Evolutionary conservation across 345 rosid species (phyloP).

Genomic region (Citrus hindsii): DNA sequence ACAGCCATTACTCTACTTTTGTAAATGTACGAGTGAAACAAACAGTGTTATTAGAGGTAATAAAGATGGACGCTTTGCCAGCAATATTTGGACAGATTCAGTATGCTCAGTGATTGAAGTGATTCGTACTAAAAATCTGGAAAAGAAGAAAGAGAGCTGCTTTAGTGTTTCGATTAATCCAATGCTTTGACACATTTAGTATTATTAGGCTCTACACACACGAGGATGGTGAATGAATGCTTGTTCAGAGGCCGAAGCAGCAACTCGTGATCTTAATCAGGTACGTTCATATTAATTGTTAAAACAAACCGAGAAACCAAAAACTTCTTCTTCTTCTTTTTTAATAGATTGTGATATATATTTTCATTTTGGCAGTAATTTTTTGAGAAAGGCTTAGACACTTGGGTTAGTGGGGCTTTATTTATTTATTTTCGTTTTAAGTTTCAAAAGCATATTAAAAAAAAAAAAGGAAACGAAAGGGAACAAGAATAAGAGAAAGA

Average conservation of each 20-base stretch:
- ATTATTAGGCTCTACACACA: not conserved
- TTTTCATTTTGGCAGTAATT: not conserved
- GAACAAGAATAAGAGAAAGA: constrained; percentile 15
- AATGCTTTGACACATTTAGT: not conserved
- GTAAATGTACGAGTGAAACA: not conserved
- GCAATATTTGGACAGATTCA: not conserved
- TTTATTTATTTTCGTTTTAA: no score
- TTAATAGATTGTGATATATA: no score
- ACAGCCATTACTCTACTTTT: not conserved
- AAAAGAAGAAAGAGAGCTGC: not conserved
- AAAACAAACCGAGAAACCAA: not conserved
- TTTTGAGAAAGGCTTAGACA: not conserved
- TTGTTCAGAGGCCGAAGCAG: not conserved
- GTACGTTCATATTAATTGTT: not conserved
- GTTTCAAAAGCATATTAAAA: not conserved
- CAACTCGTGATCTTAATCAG: not conserved
- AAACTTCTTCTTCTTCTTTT: no score
- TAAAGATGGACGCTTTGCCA: not conserved
- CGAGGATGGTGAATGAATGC: not conserved
- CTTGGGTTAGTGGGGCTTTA: not conserved
- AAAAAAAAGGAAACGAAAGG: no score
- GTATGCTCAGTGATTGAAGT: not conserved
- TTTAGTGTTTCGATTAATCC: not conserved
- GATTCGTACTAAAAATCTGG: no score
- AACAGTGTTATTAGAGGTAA: not conserved